A percentile compares a stretch with the other conserved stretches of the same genome.
phyloP scores from a whole-genome alignment of 2,329 filamentous ascomycete genomes.

The Ambrosiella beaveri region DNA sequence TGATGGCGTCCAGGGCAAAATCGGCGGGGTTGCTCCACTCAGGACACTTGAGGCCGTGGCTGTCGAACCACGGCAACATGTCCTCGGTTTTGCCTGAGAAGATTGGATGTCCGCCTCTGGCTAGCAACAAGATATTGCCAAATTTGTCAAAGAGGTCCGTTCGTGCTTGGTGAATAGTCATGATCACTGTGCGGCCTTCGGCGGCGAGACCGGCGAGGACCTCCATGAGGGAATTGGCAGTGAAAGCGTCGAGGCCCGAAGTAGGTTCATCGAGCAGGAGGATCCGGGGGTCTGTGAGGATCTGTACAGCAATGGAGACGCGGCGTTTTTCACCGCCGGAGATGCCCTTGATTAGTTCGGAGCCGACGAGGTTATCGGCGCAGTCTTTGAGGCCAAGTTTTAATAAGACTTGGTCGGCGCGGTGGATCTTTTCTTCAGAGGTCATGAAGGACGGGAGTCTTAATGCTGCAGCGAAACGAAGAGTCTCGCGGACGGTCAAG shows the following conservation, averaged over 20 bases:
- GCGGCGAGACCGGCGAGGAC: slow-evolving; percentile 52
- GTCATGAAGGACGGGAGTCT: slow-evolving; percentile 55
- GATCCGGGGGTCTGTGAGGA: slow-evolving; percentile 57
- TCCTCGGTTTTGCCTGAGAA: slow-evolving; percentile 45
- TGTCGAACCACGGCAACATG: slow-evolving; percentile 49
- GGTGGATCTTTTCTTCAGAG: slow-evolving; percentile 44
- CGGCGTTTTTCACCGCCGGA: slow-evolving; percentile 65
- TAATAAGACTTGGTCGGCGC: slow-evolving; percentile 53
- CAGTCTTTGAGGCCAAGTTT: slow-evolving; percentile 68
- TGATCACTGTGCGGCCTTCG: slow-evolving; percentile 55
- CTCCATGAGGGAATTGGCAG: slow-evolving; percentile 58
- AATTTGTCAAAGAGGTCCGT: slow-evolving; percentile 57
- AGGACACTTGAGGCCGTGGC: slow-evolving; percentile 46
- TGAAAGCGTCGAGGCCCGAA: slow-evolving; percentile 61
- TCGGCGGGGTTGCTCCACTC: slow-evolving; percentile 59
- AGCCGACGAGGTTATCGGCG: slow-evolving; percentile 56
- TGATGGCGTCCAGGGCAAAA: slow-evolving; percentile 61
- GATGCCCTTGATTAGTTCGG: slow-evolving; percentile 57
- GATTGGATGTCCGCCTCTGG: slow-evolving; percentile 49
- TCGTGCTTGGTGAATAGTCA: slow-evolving; percentile 65
- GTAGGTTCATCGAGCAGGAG: slow-evolving; percentile 62
- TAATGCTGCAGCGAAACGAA: slow-evolving; percentile 53
- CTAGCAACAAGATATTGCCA: slow-evolving; percentile 52
- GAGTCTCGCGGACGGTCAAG: slow-evolving; percentile 57
- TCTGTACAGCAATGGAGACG: slow-evolving; percentile 61